Base-by-base conservation (phyloP, 2,329 filamentous ascomycete genomes). In the Diaporthe sp. region DNA sequence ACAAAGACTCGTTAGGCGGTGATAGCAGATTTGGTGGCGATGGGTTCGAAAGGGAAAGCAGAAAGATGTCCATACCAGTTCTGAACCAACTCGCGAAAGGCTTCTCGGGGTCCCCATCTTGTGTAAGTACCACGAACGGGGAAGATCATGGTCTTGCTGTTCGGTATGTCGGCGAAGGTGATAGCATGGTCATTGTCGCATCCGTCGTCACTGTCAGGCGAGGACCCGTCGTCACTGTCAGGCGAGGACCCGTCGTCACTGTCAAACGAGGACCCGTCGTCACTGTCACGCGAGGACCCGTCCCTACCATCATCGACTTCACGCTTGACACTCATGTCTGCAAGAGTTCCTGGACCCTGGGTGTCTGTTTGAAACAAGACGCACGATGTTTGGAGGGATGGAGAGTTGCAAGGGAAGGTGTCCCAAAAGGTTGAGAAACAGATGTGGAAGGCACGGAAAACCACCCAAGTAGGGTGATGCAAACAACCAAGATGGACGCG, bases 71-170 rank as follows among this genome's bases (percentile, higher is more conserved):
- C 31, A 22, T 53, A 68, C 65, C 65, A 68, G 15, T 53, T 68
- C 47, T 68, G 65, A 1, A 39, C 20, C 8, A 53, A 39, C 47
- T 68, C 65, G 47, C 65, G 65, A 39, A 68, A 68, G 31, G 63
- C 63, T 68, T n/a, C 63, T 3, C 8, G 20, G 34, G 22, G 15
- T 12, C 3, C 9, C 63, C 63, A 68, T 1, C 20, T 9, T 13
- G 63, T 53, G 47, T 68, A 68, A 13, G 9, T 39, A 3, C 22
- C 31, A 25, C 25, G 12, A 5, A 68, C 10, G 13, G 10, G 4
- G 1, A 13, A 25, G 51, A 4, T 4, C 3, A 53, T 6, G 4
- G 9, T 28, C 51, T 28, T 53, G 5, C n/a, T 25, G 1, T 28
- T 25, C n/a, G 9, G 3, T 10, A 25, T 53, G 10, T 10, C 10